Conservation (phyloP, 768 basidiomycete genomes). For the Amanita brunnescens region DNA sequence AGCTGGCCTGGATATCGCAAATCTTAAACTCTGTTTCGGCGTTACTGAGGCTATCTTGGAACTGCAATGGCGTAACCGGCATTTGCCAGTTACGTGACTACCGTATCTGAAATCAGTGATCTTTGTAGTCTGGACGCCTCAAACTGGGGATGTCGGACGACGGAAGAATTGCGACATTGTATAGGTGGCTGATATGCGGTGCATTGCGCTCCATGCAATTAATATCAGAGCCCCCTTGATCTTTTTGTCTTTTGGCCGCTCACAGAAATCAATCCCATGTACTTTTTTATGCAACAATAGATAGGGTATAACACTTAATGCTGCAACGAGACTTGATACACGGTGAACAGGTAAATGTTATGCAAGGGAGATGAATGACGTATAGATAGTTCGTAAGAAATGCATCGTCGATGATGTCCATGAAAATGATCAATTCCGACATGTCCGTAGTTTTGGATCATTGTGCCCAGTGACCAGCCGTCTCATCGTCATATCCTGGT, state of each 20-base stretch:
- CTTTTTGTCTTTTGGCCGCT: too few species aligned
- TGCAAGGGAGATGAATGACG: not conserved
- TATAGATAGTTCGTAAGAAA: not conserved
- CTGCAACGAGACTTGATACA: not conserved
- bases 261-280: too few species aligned
- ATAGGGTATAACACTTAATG: slow-evolving; percentile 1
- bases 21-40: too few species aligned
- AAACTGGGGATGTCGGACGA: slow-evolving; percentile 82
- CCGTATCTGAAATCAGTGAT: not conserved
- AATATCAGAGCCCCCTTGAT: too few species aligned
- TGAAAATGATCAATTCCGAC: not conserved
- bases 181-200: slow-evolving; percentile 71
- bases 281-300: not conserved
- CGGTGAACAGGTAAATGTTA: not conserved
- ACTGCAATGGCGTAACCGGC: too few species aligned
- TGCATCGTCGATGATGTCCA: slow-evolving; percentile 2
- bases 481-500: slow-evolving; percentile 55
- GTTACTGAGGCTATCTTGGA: too few species aligned
- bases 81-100: too few species aligned
- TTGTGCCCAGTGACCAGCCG: slow-evolving; percentile 44
- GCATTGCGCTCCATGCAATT: too few species aligned
- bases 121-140: slow-evolving; percentile 67
- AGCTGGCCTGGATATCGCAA: too few species aligned
- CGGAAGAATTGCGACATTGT: slow-evolving; percentile 72
- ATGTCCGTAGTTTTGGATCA: not conserved